phyloP scores from a whole-genome alignment of 805 yeast genomes.

The Yarrowia keelungensis region DNA sequence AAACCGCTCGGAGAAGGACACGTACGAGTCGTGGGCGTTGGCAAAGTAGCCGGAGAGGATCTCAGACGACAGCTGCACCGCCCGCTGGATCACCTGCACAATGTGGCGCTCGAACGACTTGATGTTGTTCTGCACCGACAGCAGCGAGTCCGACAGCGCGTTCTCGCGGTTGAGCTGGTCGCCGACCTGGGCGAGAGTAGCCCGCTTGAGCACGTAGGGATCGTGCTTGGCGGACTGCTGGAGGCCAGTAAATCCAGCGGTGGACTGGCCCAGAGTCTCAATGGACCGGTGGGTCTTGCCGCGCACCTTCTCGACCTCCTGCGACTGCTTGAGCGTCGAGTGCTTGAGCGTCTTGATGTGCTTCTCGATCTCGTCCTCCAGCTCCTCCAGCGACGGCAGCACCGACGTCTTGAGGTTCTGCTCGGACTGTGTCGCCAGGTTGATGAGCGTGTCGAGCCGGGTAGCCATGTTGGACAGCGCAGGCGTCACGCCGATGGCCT shows the following conservation, averaged over 20 bases:
- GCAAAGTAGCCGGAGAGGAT: slow-evolving; percentile 49
- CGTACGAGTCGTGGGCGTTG: slow-evolving; percentile 47
- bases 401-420: slow-evolving; percentile 51
- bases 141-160: slow-evolving; percentile 55
- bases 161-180: slow-evolving; percentile 58
- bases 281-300: slow-evolving; percentile 52
- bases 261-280: slow-evolving; percentile 50
- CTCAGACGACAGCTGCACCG: slow-evolving; percentile 49
- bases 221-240: slow-evolving; percentile 52
- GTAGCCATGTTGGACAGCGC: slow-evolving; percentile 49
- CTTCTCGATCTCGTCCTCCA: slow-evolving; percentile 60
- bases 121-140: slow-evolving; percentile 54
- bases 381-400: slow-evolving; percentile 55
- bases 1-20: slow-evolving; percentile 49
- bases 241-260: slow-evolving; percentile 48
- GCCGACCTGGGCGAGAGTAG: slow-evolving; percentile 51
- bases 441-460: slow-evolving; percentile 49
- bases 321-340: slow-evolving; percentile 50
- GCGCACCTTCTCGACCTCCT: slow-evolving; percentile 52
- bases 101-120: slow-evolving; percentile 56
- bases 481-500: slow-evolving; percentile 48
- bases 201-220: slow-evolving; percentile 57
- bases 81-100: slow-evolving; percentile 53
- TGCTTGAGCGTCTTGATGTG: slow-evolving; percentile 58
- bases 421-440: slow-evolving; percentile 53